phyloP scores from a whole-genome alignment of 352 stramenopile genomes.

The Phytophthora sp. region DNA sequence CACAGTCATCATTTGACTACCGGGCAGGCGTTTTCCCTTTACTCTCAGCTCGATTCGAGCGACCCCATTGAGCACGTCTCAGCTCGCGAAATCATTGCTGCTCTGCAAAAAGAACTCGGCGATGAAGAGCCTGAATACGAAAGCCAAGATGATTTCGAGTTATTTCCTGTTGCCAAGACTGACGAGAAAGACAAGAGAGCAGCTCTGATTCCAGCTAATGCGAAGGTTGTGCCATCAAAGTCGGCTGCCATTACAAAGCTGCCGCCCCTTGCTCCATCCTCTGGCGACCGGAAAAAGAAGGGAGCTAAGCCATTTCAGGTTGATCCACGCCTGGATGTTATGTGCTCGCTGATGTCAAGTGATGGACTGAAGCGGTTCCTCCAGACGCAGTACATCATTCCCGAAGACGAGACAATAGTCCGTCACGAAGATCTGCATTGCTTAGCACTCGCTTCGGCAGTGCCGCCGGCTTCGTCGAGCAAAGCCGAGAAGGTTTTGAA shows the following conservation, averaged over 20 bases:
- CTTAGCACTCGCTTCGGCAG: constrained; percentile 40
- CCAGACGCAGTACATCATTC: constrained; percentile 59
- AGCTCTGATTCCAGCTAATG: constrained; percentile 5
- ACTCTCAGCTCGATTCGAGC: constrained; percentile 57
- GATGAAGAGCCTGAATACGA: constrained; percentile 32
- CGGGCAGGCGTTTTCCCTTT: constrained; percentile 75
- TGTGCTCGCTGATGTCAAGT: constrained; percentile 82
- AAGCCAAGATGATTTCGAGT: constrained; percentile 12
- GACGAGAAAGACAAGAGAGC: constrained; percentile 5
- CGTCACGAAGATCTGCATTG: constrained; percentile 72
- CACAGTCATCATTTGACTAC: constrained; percentile 57
- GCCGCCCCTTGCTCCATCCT: constrained; percentile 17
- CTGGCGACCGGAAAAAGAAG: constrained; percentile 24
- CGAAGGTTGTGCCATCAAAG: constrained; percentile 9
- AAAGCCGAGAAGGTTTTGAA: constrained; percentile 8
- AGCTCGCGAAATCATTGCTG: constrained; percentile 64
- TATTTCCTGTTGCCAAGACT: constrained; percentile 32
- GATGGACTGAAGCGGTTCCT: constrained; percentile 71
- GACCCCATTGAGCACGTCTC: constrained; percentile 50
- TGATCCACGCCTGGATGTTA: constrained; percentile 66
- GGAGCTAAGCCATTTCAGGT: constrained; percentile 21
- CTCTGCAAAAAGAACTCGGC: constrained; percentile 51
- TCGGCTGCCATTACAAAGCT: constrained; percentile 13
- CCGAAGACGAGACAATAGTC: constrained; percentile 31
- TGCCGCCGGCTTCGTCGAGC: constrained; percentile 30